Evolutionary conservation across 1,284 basidiomycete genomes (phyloP).

Genomic region (Trichosporon ovoides): DNA sequence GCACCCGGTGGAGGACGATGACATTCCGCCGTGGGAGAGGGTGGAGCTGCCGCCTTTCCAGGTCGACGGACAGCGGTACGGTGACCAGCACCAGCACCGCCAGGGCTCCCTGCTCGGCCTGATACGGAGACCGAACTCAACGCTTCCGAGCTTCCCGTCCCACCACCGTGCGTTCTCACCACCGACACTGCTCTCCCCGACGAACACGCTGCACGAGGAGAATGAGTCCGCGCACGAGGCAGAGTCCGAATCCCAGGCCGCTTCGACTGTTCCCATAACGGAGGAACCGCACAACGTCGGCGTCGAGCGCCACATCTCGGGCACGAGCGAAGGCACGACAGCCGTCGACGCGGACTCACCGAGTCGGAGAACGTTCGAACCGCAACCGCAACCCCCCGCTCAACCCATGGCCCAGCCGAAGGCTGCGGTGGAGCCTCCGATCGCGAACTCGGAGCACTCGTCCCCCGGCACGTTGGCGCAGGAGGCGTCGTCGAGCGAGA

Average conservation of each 20-base stretch:
- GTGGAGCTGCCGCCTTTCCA: slow-evolving; percentile 47
- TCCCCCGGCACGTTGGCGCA: background rate
- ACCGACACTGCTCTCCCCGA: background rate
- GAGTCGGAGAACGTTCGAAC: background rate
- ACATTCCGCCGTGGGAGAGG: slow-evolving; percentile 47
- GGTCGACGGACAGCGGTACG: slow-evolving; percentile 44
- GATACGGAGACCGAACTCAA: background rate
- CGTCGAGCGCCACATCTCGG: background rate
- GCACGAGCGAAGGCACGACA: background rate
- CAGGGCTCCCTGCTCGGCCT: background rate
- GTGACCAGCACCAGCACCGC: slow-evolving; percentile 20
- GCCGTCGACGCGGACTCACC: background rate
- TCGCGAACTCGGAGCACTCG: background rate
- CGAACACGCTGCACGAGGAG: background rate
- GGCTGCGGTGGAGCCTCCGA: background rate
- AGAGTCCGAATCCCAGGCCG: too few relatives aligned
- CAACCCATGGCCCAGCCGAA: too few relatives aligned
- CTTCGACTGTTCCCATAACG: too few relatives aligned
- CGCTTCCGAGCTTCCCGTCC: background rate
- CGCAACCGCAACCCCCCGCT: too few relatives aligned
- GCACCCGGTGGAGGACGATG: slow-evolving; percentile 6
- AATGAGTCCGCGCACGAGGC: background rate
- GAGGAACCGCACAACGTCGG: too few relatives aligned
- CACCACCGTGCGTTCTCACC: background rate
- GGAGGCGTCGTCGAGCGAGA: background rate